Percentiles rank a stretch among this genome's conserved stretches.
Conservation (phyloP, 805 yeast species). For the Candida maesae region DNA sequence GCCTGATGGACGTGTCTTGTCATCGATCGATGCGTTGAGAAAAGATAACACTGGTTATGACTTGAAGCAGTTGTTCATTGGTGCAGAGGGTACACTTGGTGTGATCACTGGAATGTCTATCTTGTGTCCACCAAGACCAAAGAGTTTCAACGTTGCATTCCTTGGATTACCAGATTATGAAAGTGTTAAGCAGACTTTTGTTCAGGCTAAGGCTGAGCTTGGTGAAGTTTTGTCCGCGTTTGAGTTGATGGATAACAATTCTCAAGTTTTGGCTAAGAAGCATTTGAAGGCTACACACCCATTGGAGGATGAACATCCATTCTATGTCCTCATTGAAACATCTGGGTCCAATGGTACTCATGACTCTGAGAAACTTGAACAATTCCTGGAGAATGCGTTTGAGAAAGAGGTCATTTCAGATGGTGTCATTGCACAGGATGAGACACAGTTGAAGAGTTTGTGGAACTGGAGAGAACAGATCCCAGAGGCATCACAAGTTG, state of each 20-base stretch:
- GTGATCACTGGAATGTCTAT: constrained; percentile 87
- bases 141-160: constrained; percentile 81
- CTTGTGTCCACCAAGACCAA: constrained; percentile 85
- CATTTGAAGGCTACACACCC: constrained; percentile 69
- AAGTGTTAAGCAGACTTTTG: constrained; percentile 78
- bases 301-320: constrained; percentile 78
- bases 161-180: constrained; percentile 79
- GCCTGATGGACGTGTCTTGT: constrained; percentile 79
- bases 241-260: constrained; percentile 84
- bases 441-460: constrained; percentile 72
- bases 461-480: constrained; percentile 97
- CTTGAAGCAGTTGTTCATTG: constrained; percentile 86
- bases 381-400: constrained; percentile 79
- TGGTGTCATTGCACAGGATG: constrained; percentile 96
- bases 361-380: constrained; percentile 85
- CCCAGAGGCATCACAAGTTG: constrained; percentile 80
- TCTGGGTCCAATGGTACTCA: constrained; percentile 94
- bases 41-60: constrained; percentile 97
- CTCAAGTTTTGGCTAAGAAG: constrained; percentile 59
- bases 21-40: constrained; percentile 80
- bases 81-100: constrained; percentile 92
- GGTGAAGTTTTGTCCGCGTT: constrained; percentile 88
- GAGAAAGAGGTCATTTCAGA: constrained; percentile 82
- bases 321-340: constrained; percentile 89
- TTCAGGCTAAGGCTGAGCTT: constrained; percentile 70